These are phyloP conservation scores for Picea abies DNA, from an alignment of 83 land plant species.

Conservation along the genomic window DNA sequence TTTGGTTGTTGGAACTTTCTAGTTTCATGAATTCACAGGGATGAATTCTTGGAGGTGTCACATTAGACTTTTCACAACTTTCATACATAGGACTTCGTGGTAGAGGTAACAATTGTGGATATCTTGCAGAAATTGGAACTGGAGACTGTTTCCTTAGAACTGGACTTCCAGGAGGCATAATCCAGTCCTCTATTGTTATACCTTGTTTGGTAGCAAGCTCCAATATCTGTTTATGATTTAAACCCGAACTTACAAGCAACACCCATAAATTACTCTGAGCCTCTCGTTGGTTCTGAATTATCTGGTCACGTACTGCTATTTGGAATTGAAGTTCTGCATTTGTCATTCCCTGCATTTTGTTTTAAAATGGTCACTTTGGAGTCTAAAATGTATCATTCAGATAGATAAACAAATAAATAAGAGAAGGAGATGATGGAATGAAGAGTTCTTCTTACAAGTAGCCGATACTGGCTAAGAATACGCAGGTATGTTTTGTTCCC, in stretches of 20 bases:
- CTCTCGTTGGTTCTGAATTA: constrained; percentile 87
- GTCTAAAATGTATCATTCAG: not conserved
- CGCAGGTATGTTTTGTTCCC: constrained; percentile 84
- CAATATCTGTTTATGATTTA: constrained; percentile 74
- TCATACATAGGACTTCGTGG: constrained; percentile 2
- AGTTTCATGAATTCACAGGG: constrained; percentile 1
- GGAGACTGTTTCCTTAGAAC: constrained; percentile 22
- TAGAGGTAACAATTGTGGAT: constrained; percentile 8
- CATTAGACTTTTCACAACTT: constrained; percentile 13
- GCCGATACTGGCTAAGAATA: constrained; percentile 91
- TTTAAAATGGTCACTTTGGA: not conserved
- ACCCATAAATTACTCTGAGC: constrained; percentile 82
- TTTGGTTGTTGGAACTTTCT: constrained; percentile 12
- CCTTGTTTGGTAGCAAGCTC: constrained; percentile 90
- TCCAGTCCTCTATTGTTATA: constrained; percentile 80
- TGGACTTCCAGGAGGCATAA: constrained; percentile 24
- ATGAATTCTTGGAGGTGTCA: constrained; percentile 28
- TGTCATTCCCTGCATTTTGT: constrained; percentile 74
- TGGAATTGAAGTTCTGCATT: constrained; percentile 95
- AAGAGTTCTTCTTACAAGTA: constrained; percentile 58
- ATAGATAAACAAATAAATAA: not conserved
- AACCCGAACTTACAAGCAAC: constrained; percentile 73
- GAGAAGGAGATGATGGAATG: not conserved
- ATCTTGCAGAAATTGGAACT: constrained; percentile 9
- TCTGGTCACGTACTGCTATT: constrained; percentile 93